phyloP scores from a whole-genome alignment of 2,329 filamentous ascomycete species.

The Trichoderma harzianum region DNA sequence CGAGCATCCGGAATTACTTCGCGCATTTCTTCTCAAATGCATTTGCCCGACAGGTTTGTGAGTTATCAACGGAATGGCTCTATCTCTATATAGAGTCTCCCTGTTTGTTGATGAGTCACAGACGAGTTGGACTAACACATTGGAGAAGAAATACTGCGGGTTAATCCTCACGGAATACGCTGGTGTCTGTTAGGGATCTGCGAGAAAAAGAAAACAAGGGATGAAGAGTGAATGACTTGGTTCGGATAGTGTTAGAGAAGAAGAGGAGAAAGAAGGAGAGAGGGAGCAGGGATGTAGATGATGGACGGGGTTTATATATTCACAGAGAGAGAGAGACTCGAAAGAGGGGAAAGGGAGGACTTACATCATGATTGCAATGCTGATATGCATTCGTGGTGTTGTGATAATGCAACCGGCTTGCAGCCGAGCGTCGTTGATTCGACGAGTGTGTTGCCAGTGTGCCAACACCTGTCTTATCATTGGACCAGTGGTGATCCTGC shows the following conservation, averaged over 20 bases:
- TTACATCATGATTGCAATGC: background rate
- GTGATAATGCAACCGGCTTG: background rate
- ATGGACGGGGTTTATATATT: too few species aligned
- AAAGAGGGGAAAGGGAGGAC: background rate
- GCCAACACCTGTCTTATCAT: background rate
- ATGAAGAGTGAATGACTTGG: too few species aligned
- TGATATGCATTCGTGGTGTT: background rate
- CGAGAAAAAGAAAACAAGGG: background rate
- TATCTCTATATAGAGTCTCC: background rate
- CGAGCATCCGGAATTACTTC: too few species aligned
- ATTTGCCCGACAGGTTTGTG: too few species aligned
- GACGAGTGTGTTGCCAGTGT: background rate
- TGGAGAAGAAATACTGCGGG: background rate
- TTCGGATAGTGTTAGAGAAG: background rate
- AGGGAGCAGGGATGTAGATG: background rate
- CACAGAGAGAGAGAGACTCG: background rate
- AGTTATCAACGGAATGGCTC: background rate
- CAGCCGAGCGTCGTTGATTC: background rate
- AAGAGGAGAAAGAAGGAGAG: background rate
- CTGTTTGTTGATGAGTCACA: background rate
- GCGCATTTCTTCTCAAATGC: too few species aligned
- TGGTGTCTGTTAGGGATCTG: background rate
- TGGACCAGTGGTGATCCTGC: conserved; percentile 15
- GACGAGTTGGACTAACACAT: background rate
- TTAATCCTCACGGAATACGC: background rate